A percentile compares a stretch with the other conserved stretches of the same genome.
Conservation (phyloP, 2,329 filamentous ascomycete species). For the Clonostachys byssicola region DNA sequence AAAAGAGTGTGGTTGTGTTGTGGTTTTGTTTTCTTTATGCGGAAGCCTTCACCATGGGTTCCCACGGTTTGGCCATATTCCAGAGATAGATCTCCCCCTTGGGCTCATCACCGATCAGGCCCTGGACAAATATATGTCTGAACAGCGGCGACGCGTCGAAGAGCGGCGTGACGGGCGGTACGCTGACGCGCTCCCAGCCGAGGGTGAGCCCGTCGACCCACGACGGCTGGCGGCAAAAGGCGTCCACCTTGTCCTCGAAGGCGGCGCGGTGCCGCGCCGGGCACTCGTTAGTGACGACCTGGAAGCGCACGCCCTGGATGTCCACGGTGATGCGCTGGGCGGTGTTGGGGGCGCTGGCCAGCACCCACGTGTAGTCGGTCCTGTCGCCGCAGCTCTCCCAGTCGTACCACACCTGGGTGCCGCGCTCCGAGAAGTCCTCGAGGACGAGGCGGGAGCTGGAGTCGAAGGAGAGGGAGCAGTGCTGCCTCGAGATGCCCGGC, state of each 20-base stretch:
- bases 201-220: conserved; percentile 17
- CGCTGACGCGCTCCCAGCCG: conserved; percentile 17
- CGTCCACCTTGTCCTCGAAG: conserved; percentile 25
- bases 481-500: conserved; percentile 24
- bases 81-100: conserved; percentile 31
- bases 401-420: conserved; percentile 37
- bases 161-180: conserved; percentile 15
- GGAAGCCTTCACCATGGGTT: conserved; percentile 34
- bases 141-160: conserved; percentile 21
- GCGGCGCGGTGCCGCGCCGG: conserved; percentile 21
- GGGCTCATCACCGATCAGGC: conserved; percentile 16
- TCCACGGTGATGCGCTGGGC: conserved; percentile 29
- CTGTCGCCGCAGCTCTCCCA: conserved; percentile 30
- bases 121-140: conserved; percentile 29
- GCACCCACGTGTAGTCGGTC: conserved; percentile 26
- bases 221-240: conserved; percentile 19
- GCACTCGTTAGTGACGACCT: conserved; percentile 28
- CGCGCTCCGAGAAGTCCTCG: conserved; percentile 27
- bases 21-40: conserved; percentile 5
- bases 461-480: conserved; percentile 33
- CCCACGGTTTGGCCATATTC: conserved; percentile 34
- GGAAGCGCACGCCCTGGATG: conserved; percentile 31
- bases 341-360: conserved; percentile 20
- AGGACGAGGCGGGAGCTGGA: conserved; percentile 28
- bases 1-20: no score